Percentiles rank a stretch among this genome's conserved stretches.
These are phyloP conservation scores for Sporothrix mexicana DNA, from an alignment of 2,329 filamentous ascomycete species.

Conservation along the genomic window DNA sequence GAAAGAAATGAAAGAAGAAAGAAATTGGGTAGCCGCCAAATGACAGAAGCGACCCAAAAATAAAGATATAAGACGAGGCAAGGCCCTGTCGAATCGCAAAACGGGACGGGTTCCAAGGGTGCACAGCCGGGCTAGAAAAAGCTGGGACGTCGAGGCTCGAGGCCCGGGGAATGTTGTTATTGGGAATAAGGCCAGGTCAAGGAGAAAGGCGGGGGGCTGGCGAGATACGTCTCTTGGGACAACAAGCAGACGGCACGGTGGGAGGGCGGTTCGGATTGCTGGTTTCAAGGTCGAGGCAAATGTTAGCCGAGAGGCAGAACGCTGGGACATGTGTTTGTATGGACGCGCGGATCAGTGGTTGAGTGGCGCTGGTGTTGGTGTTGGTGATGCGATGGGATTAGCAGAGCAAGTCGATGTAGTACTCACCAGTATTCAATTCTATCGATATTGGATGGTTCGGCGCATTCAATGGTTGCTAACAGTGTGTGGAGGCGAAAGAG, in stretches of 20 bases:
- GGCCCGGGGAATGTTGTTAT: conserved; percentile 10
- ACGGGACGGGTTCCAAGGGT: conserved; percentile 13
- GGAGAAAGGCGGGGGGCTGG: not conserved
- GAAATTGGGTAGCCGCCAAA: not conserved
- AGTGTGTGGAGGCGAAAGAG: not conserved
- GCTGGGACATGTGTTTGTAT: not conserved
- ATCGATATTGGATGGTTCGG: not conserved
- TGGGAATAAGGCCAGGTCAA: conserved; percentile 3
- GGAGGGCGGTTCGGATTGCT: conserved; percentile 27
- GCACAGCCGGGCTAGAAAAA: conserved; percentile 17
- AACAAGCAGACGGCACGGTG: conserved; percentile 12
- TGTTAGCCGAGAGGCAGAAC: conserved; percentile 28
- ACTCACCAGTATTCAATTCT: not conserved
- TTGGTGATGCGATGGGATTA: not conserved
- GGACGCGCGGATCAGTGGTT: too few relatives aligned
- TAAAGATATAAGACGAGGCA: conserved; percentile 12
- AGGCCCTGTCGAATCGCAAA: conserved; percentile 18
- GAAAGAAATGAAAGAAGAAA: not conserved
- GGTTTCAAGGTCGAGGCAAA: conserved; percentile 33
- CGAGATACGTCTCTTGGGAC: not conserved
- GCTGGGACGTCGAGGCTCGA: conserved; percentile 21
- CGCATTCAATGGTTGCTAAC: not conserved
- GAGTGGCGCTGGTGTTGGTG: not conserved
- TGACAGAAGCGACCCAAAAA: conserved; percentile 7
- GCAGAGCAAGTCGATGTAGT: not conserved